Evolutionary conservation across 176 grass and related monocot species (phyloP), one percentile per base, ranked within the genome.

Genomic region (Poa annua): DNA sequence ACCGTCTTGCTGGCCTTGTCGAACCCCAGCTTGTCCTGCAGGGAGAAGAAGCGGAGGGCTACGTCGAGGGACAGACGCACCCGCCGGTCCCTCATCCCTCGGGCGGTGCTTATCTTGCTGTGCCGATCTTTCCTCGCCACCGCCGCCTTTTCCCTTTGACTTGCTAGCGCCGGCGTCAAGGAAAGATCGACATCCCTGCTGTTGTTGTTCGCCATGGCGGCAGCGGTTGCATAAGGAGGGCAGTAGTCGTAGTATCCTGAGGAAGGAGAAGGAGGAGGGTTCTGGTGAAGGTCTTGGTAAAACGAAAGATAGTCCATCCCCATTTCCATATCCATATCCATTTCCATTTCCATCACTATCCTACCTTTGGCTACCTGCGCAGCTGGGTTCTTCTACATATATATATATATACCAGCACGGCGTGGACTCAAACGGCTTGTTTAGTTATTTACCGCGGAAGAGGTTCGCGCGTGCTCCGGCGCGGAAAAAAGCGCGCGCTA

Each of bases 1-100:
- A 89, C 77, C 29, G 87, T 89, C 72, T 89, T 89, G 83, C 87
- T 89, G 35, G 87, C 87, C 87, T 85, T 89, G 77, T 89, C 83
- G 34, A 89, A 89, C 5, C 87, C 87, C 19, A 89, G 87, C 72
- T 68, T 81, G 78, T 89, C 87, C 70, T 89, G 87, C 6, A 89
- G 81, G 38, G 54, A 70, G 42, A 89, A 89, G 70, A 89, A 89
- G 34, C 49, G 79, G 21, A 41, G 78, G 19, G 87, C 81, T 6
- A 89, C 87, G 47, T 81, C 71, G 9, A 74, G 70, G 13, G 87
- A 89, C 17, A 89, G 87, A n/a, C 87, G 26, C 82, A 89, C 77
- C 83, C 87, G 59, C 6, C 87, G 77, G 53, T 83, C 86, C 65
- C 86, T 78, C 52, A 70, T 81, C 54, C 86, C 86, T 13, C 20